phyloP scores from a whole-genome alignment of 345 rosid species.

The Brassica cretica region DNA sequence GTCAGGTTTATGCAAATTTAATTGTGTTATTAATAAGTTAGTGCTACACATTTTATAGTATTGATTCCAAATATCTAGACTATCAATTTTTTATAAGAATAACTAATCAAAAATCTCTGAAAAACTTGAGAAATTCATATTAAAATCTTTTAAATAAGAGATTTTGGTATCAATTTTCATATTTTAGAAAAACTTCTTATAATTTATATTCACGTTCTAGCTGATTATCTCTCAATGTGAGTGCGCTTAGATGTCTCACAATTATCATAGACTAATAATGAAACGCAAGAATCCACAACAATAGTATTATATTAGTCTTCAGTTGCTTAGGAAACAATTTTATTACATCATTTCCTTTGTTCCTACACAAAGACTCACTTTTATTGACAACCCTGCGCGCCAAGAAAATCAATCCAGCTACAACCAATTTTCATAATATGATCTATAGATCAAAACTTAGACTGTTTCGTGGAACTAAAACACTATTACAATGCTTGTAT shows the following conservation, averaged over 20 bases:
- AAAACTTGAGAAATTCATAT: no score
- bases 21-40: neutral
- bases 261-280: neutral
- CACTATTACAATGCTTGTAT: constrained; percentile 15
- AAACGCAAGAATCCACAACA: neutral
- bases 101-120: no score
- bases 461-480: constrained; percentile 11
- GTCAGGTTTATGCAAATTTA: no score
- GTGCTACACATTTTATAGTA: no score
- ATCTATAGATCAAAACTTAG: neutral
- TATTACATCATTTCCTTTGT: neutral
- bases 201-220: no score
- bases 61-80: no score
- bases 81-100: no score
- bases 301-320: neutral
- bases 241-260: neutral
- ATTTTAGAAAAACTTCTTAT: no score
- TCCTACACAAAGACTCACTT: constrained; percentile 17
- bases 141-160: no score
- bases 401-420: neutral
- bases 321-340: neutral
- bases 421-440: neutral
- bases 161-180: no score
- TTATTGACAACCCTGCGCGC: neutral
- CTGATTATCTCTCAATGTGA: no score